Base-by-base conservation (phyloP, 2,329 filamentous ascomycete species). In the Xylaria hypoxylon region DNA sequence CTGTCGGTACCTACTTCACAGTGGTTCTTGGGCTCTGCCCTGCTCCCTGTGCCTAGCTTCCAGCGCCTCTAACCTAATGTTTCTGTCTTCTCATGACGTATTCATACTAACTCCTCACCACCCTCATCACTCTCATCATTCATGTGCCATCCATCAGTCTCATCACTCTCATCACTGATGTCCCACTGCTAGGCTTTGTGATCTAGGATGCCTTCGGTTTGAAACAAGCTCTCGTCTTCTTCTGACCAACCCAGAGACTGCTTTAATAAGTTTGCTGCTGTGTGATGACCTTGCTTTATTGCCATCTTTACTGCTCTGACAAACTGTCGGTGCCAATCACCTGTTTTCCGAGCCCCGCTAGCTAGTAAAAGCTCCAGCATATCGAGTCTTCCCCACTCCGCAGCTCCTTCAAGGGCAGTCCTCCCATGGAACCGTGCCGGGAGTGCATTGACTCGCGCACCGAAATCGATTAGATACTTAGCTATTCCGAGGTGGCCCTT, bases 351-450 rank as follows among this genome's bases (percentile, higher is more conserved):
- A 6, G 48, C 59, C 8, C 48, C 48, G 1, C 13, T 35, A 15
- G 48, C 2, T 11, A 61, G 48, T 35, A 61, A 28, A 35, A 53
- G 28, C 33, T 53, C 28, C 5, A 61, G 38, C 59, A 61, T 61
- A 22, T 61, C 59, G 10, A 61, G 35, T 26, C 59, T 61, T 31
- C 59, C 59, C 7, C 13, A 26, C 22, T 61, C 38, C n/a, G 59
- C 59, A 47, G 59, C 59, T 35, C 35, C 59, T 47, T 61, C 48
- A 17, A 61, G 50, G 1, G 59, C 59, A 35, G 48, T 61, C n/a
- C 48, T 61, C 5, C 59, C 59, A 10, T 10, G 2, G 1, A 15
- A 8, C 15, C 15, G 17, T 13, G 59, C 48, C 6, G 38, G 48
- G 10, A 13, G 47, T 15, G 59, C 59, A 35, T 61, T 53, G 19